Evolutionary conservation across 2,329 filamentous ascomycete genomes (phyloP), one percentile per base, ranked within the genome.

Genomic region (Harringtonia aguacate): DNA sequence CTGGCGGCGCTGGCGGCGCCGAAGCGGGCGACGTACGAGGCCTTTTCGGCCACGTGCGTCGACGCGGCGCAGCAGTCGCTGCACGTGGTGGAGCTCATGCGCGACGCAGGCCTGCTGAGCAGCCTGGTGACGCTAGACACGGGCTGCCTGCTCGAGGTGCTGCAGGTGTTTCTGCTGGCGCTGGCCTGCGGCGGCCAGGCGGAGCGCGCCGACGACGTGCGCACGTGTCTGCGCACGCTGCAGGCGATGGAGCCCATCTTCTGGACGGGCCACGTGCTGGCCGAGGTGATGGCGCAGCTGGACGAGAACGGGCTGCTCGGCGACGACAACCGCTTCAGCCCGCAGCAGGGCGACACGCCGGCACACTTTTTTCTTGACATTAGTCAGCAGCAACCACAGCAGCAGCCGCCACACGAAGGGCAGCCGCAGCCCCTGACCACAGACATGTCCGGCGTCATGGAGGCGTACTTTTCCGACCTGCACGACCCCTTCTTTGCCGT

Each of bases 241-340:
- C 52, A 52, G 39, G 53, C 49, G 18, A 57, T 57, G 55, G 55
- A 57, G 46, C 52, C 51, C 48, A 48, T 55, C 10, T 52, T 54
- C 35, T 53, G 51, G 52, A 53, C 53, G 6, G 44, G 45, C 14
- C 53, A 54, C 27, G 52, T 49, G 4, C 45, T 56, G 6, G 46
- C 47, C 3, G 54, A 56, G 36, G 52, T 56, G 22, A 52, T 52
- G 50, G 54, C 50, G 6, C 54, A 58, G 44, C 45, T 54, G 22
- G 47, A 52, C 2, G 52, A 54, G 47, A 48, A 52, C 34, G 52
- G 52, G 9, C 47, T 53, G 21, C 36, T 53, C 9, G 50, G 47
- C 27, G 49, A 34, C 20, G 50, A 53, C 21, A 41, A 44, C 39
- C 40, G 33, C 18, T 54, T 54, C 41, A 50, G 47, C n/a, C 52